phyloP scores from a whole-genome alignment of 371 early-diverging fungal species.

The Mucor indicus region DNA sequence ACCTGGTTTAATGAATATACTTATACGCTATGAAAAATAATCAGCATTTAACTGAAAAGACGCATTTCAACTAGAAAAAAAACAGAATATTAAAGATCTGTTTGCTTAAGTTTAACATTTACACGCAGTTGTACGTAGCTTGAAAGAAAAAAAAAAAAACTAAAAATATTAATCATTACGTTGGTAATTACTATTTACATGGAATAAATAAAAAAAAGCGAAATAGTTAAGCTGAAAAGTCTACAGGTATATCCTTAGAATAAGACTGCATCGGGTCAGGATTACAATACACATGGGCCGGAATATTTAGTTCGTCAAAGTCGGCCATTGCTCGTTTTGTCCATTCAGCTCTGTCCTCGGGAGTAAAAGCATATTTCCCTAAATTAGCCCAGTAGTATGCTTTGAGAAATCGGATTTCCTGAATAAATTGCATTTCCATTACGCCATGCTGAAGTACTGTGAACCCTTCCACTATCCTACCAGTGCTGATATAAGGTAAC shows the following conservation, averaged over 20 bases:
- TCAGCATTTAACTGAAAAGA: too few relatives aligned
- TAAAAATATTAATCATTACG: too few relatives aligned
- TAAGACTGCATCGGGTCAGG: slow-evolving; percentile 33
- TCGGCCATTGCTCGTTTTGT: slow-evolving; percentile 32
- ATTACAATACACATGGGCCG: slow-evolving; percentile 37
- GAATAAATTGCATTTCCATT: slow-evolving; percentile 42
- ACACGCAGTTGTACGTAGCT: too few relatives aligned
- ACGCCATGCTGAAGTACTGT: slow-evolving; percentile 41
- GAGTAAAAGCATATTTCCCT: slow-evolving; percentile 46
- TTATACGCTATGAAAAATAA: too few relatives aligned
- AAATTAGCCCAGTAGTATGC: slow-evolving; percentile 44
- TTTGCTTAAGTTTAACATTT: too few relatives aligned
- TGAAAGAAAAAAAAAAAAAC: too few relatives aligned
- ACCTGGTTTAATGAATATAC: too few relatives aligned
- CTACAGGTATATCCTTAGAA: slow-evolving; percentile 21
- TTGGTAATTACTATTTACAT: too few relatives aligned
- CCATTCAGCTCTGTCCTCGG: slow-evolving; percentile 41
- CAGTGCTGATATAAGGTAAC: slow-evolving; percentile 44
- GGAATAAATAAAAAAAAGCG: too few relatives aligned
- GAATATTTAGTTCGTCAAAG: slow-evolving; percentile 34
- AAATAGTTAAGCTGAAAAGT: slow-evolving; percentile 17
- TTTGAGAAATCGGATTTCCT: slow-evolving; percentile 43
- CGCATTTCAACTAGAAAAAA: too few relatives aligned
- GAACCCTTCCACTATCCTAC: slow-evolving; percentile 44
- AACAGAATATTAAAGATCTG: too few relatives aligned